Evolutionary conservation across 495 filamentous ascomycete genomes (phyloP).

Genomic region (Penicillium samsonianum): DNA sequence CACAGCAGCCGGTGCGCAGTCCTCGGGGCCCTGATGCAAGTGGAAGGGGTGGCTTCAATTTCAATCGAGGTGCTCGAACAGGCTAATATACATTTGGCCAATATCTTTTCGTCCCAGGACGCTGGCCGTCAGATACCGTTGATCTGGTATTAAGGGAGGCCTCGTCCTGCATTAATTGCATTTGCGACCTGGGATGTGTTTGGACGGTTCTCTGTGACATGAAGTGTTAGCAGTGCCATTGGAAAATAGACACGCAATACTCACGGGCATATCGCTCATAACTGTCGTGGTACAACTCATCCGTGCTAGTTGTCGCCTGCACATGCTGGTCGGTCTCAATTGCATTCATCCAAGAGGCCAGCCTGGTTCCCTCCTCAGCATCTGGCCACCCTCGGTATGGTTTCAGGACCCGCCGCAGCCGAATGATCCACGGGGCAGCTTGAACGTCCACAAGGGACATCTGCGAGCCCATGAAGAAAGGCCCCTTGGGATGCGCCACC

Average conservation of each 20-base stretch:
- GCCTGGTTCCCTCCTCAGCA: conserved; percentile 66
- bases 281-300: conserved; percentile 73
- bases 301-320: conserved; percentile 72
- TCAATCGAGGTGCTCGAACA: conserved; percentile 50
- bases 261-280: conserved; percentile 66
- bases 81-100: conserved; percentile 27
- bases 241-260: conserved; percentile 23
- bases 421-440: conserved; percentile 83
- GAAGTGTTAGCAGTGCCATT: conserved; percentile 20
- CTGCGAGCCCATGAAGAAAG: conserved; percentile 75
- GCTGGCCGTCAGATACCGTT: background rate
- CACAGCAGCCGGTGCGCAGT: conserved; percentile 61
- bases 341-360: conserved; percentile 78
- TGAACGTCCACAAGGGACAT: conserved; percentile 84
- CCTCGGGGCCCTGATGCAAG: conserved; percentile 76
- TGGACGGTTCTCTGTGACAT: conserved; percentile 55
- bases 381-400: conserved; percentile 82
- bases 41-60: conserved; percentile 73
- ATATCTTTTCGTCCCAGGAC: background rate
- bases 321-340: conserved; percentile 74
- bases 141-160: conserved; percentile 42
- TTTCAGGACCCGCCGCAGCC: conserved; percentile 70
- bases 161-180: conserved; percentile 58
- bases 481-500: conserved; percentile 68
- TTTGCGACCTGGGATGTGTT: conserved; percentile 60